Evolutionary conservation across 176 grass and related monocot genomes (phyloP), one percentile per base, ranked within the genome.

Genomic region (Oryza meridionalis): DNA sequence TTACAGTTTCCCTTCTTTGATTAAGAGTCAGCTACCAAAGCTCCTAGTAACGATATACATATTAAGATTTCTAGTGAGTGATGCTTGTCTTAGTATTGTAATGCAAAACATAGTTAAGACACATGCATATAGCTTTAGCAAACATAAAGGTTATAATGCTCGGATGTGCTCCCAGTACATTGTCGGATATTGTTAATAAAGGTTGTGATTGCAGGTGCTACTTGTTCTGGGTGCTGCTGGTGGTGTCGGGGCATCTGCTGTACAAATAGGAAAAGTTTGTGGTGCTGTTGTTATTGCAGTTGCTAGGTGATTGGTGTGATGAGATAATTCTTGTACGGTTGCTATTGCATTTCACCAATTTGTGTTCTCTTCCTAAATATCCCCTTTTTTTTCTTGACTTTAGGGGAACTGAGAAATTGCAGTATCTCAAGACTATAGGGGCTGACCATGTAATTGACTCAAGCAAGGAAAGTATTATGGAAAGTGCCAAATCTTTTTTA

Each of bases 251-350:
- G 65, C 85, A 72, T 98, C 96, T 37, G 93, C 96, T 65, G 83
- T 98, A 84, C 96, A 98, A 75, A 98, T 98, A 83, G 96, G 96
- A 76, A 98, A 98, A 98, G 89, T 95, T 82, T 93, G 83, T 72
- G 91, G 96, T 87, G 87, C 96, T 88, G 75, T 95, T 77, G 87
- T 98, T 69, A 88, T 98, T 87, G 96, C 91, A 50, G 89, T 95
- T 88, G 93, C 89, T 73, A 98, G 96, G 96, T 98, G 86, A 76
- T 85, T 85, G 40, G 9, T 22, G 25, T 2, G 15, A 69, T 22
- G 11, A 27, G 26, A 77, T 78, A 68, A 77, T 59, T 82, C 6
- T 82, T 82, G 6, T 10, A 73, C 22, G 8, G 1, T 82, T 73
- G 59, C n/a, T 45, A 25, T 79, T 0, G 8, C 24, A 73, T 84